Conservation (phyloP, 345 rosid species). For the Camelina sativa region DNA sequence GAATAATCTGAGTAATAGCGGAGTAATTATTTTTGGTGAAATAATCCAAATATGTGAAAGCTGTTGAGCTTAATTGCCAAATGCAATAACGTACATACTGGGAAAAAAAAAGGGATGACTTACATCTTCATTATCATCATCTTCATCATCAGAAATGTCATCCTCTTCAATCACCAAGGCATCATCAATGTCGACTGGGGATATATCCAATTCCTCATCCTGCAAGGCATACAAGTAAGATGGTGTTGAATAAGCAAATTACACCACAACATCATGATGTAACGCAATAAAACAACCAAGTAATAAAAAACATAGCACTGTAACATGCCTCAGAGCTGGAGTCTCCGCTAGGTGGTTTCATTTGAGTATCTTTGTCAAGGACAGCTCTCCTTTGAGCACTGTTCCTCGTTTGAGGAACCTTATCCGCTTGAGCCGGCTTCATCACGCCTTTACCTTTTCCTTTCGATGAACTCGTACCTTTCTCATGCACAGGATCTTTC, state of each 20-base stretch:
- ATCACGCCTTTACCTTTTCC: slow-evolving; percentile 98
- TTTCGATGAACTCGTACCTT: slow-evolving; percentile 77
- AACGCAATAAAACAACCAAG: slow-evolving; percentile 26
- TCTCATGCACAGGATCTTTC: slow-evolving; percentile 72
- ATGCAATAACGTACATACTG: slow-evolving; percentile 9
- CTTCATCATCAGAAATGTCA: slow-evolving; percentile 93
- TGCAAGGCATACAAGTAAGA: slow-evolving; percentile 44
- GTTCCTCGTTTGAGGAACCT: slow-evolving; percentile 97
- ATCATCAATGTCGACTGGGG: slow-evolving; percentile 93
- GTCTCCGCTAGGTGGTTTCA: slow-evolving; percentile 75
- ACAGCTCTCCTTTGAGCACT: slow-evolving; percentile 86
- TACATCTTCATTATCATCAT: slow-evolving; percentile 94
- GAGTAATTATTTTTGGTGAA: slow-evolving; percentile 1
- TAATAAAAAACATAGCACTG: slow-evolving; percentile 10
- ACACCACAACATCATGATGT: slow-evolving; percentile 33
- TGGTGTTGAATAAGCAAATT: background rate
- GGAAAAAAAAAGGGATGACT: slow-evolving; percentile 42
- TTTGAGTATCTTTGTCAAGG: slow-evolving; percentile 72
- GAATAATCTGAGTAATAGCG: too few species aligned
- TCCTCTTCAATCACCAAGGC: slow-evolving; percentile 98
- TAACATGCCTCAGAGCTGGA: slow-evolving; percentile 87
- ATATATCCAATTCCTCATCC: slow-evolving; percentile 94
- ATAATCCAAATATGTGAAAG: background rate
- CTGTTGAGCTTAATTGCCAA: slow-evolving; percentile 9
- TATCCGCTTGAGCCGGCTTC: slow-evolving; percentile 76